Evolutionary conservation across 2,329 filamentous ascomycete genomes (phyloP).

Genomic region (Aspergillaceae sp.): DNA sequence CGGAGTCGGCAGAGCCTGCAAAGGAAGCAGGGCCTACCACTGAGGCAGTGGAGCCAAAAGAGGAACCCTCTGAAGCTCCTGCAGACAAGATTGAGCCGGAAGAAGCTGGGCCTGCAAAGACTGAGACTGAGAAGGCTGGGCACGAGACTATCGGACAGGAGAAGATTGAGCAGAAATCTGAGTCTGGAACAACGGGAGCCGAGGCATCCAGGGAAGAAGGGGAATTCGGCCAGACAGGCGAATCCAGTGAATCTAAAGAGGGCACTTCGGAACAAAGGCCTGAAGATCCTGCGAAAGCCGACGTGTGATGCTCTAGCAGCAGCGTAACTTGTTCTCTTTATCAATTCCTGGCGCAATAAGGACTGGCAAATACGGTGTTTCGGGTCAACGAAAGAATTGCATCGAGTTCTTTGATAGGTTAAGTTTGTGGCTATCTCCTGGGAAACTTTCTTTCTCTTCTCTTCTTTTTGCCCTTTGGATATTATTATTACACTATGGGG

Average conservation of each 20-base stretch:
- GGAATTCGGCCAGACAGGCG: not conserved
- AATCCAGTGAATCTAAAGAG: not conserved
- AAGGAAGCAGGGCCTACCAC: constrained; percentile 11
- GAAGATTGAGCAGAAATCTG: too few relatives aligned
- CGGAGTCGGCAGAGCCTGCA: constrained; percentile 9
- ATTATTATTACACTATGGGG: too few relatives aligned
- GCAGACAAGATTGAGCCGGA: constrained; percentile 12
- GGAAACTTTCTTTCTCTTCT: too few relatives aligned
- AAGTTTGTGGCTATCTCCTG: not conserved
- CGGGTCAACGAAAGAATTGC: constrained; percentile 12
- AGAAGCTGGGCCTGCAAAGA: constrained; percentile 19
- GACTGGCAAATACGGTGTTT: constrained; percentile 31
- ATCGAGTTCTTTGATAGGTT: constrained; percentile 5
- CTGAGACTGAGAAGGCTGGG: constrained; percentile 8
- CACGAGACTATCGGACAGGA: too few relatives aligned
- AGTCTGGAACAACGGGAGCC: not conserved
- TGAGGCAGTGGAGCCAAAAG: constrained; percentile 5
- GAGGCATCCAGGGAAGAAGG: not conserved
- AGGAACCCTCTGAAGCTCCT: constrained; percentile 6
- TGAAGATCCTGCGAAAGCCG: constrained; percentile 21
- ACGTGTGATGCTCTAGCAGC: constrained; percentile 13
- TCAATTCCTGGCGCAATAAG: constrained; percentile 25
- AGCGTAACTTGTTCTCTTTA: constrained; percentile 14
- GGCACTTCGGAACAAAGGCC: not conserved
- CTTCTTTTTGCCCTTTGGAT: too few relatives aligned